A percentile compares a stretch with the other conserved stretches of the same genome.
These are phyloP conservation scores for Tulasnella sp. DNA, from an alignment of 768 basidiomycete genomes.

Conservation along the genomic window DNA sequence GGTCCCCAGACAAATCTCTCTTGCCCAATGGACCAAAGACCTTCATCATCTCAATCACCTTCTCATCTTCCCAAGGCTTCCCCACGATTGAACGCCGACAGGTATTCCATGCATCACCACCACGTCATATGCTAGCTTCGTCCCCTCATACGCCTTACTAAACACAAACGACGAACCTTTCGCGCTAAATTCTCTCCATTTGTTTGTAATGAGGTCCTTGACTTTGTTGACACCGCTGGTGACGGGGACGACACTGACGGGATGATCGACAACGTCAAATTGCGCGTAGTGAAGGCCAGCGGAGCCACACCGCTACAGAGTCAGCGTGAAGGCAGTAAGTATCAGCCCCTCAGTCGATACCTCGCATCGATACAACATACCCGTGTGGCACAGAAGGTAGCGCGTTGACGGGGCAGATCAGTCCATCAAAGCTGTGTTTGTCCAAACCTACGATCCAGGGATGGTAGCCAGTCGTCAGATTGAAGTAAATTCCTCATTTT, in stretches of 20 bases:
- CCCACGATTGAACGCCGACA: constrained; percentile 74
- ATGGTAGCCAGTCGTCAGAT: too few relatives aligned
- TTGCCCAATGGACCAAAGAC: constrained; percentile 61
- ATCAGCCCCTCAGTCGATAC: background rate
- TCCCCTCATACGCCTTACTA: constrained; percentile 38
- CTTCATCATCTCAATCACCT: constrained; percentile 66
- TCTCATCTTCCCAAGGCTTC: constrained; percentile 72
- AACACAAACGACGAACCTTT: constrained; percentile 53
- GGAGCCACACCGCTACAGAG: constrained; percentile 35
- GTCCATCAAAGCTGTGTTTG: constrained; percentile 50
- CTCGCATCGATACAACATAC: constrained; percentile 27
- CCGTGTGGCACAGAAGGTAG: constrained; percentile 62
- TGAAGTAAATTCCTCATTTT: background rate
- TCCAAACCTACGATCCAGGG: constrained; percentile 72
- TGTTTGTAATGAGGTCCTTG: constrained; percentile 47
- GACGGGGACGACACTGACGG: constrained; percentile 64
- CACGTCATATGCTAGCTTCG: constrained; percentile 49
- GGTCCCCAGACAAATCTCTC: constrained; percentile 66
- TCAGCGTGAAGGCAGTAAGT: background rate
- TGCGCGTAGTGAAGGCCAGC: constrained; percentile 43
- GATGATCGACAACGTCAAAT: constrained; percentile 66
- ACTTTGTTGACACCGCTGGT: constrained; percentile 54
- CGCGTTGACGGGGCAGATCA: constrained; percentile 65
- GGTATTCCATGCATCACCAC: constrained; percentile 64
- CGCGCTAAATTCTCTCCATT: constrained; percentile 38